Percentiles rank a stretch among this genome's conserved stretches.
phyloP scores from a whole-genome alignment of 306 rosid genomes.

The Prunus fruticosa region DNA sequence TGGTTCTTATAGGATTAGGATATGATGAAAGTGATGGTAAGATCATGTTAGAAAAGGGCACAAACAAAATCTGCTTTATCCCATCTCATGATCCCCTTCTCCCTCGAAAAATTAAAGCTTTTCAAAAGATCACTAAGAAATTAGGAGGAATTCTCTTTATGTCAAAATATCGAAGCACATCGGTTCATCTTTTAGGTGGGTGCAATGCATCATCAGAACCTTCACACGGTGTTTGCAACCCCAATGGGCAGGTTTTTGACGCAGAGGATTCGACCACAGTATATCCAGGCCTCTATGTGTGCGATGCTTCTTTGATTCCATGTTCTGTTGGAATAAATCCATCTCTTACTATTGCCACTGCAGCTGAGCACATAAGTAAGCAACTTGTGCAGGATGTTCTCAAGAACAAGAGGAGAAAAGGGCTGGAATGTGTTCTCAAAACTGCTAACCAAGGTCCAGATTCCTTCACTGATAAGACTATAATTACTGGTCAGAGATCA shows the following conservation, averaged over 20 bases:
- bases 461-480: background rate
- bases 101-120: conserved; percentile 28
- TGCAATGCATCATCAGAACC: conserved; percentile 29
- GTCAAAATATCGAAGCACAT: conserved; percentile 33
- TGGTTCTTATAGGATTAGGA: conserved; percentile 33
- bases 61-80: conserved; percentile 25
- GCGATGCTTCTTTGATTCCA: conserved; percentile 41
- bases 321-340: conserved; percentile 38
- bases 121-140: conserved; percentile 31
- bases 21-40: conserved; percentile 32
- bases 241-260: conserved; percentile 34
- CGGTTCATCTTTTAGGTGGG: conserved; percentile 39
- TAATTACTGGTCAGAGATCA: conserved; percentile 8
- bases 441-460: background rate
- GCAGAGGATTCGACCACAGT: conserved; percentile 7
- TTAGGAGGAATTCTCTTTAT: conserved; percentile 36
- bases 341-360: conserved; percentile 32
- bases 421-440: conserved; percentile 1
- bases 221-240: conserved; percentile 34
- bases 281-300: conserved; percentile 28
- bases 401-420: conserved; percentile 12
- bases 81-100: conserved; percentile 34
- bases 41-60: conserved; percentile 21
- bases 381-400: conserved; percentile 29
- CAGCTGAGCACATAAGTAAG: conserved; percentile 29